phyloP scores from a whole-genome alignment of 1,284 basidiomycete species.

The Leccinum subrobustum region DNA sequence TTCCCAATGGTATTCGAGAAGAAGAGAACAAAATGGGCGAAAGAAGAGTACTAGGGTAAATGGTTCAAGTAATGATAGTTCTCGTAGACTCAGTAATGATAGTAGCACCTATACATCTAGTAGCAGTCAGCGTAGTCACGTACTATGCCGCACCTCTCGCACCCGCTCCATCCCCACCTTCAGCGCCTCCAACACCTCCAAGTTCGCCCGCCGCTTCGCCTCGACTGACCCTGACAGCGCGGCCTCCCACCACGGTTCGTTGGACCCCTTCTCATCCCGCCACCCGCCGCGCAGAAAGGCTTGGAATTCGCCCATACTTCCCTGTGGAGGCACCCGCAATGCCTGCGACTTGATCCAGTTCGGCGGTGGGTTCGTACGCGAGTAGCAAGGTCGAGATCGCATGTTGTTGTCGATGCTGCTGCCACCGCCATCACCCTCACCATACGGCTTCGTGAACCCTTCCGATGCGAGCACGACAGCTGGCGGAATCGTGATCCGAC shows the following conservation, averaged over 20 bases:
- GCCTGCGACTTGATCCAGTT: conserved; percentile 45
- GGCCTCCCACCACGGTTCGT: conserved; percentile 57
- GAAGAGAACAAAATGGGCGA: background rate
- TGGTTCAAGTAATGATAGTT: background rate
- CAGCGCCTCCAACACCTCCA: conserved; percentile 42
- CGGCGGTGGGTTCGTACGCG: conserved; percentile 49
- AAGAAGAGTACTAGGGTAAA: background rate
- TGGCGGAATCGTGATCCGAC: conserved; percentile 76
- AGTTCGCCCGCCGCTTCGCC: conserved; percentile 40
- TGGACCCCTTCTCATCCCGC: conserved; percentile 43
- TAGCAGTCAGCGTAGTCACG: background rate
- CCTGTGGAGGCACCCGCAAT: conserved; percentile 47
- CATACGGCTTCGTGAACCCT: conserved; percentile 43
- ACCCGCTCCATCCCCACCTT: conserved; percentile 44
- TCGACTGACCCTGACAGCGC: conserved; percentile 51
- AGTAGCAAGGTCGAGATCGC: conserved; percentile 18
- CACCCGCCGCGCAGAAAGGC: conserved; percentile 54
- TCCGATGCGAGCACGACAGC: conserved; percentile 52
- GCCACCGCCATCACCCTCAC: background rate
- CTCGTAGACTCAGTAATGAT: background rate
- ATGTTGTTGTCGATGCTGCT: background rate
- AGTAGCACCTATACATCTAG: background rate
- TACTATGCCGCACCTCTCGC: conserved; percentile 4
- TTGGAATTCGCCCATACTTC: conserved; percentile 42
- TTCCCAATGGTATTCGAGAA: too few species aligned